Conservation (phyloP, 1,284 basidiomycete species). For the Cryptococcus neoformans region DNA sequence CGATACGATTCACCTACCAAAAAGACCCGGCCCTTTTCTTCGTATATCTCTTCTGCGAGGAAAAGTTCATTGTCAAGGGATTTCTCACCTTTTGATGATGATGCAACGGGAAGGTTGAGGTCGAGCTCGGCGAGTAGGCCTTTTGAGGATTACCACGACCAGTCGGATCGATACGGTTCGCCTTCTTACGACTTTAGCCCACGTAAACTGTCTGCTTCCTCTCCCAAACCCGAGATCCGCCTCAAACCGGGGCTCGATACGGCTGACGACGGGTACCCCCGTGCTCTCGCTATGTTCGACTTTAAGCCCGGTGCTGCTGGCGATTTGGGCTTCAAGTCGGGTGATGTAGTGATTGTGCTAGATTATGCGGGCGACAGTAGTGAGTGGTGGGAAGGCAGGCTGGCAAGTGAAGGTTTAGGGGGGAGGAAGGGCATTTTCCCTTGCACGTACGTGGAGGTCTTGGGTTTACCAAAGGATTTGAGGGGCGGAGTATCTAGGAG, state of each 20-base stretch:
- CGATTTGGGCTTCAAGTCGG: conserved; percentile 80
- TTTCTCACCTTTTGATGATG: conserved; percentile 16
- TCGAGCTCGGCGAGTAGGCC: conserved; percentile 9
- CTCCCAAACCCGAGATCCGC: conserved; percentile 14
- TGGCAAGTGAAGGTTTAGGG: conserved; percentile 31
- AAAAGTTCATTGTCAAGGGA: conserved; percentile 2
- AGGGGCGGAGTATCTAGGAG: conserved; percentile 27
- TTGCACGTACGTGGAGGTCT: conserved; percentile 58
- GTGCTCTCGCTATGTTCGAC: conserved; percentile 75
- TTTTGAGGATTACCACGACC: conserved; percentile 18
- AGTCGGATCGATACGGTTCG: not conserved
- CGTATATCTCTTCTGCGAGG: not conserved
- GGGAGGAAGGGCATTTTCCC: conserved; percentile 57
- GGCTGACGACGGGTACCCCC: conserved; percentile 52
- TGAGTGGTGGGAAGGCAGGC: conserved; percentile 61
- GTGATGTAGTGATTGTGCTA: conserved; percentile 72
- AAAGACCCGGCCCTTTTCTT: conserved; percentile 10
- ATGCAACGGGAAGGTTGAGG: conserved; percentile 14
- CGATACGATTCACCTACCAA: not conserved
- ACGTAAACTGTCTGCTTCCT: not conserved
- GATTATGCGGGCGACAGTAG: conserved; percentile 71
- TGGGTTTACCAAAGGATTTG: conserved; percentile 37
- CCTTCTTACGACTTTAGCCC: not conserved
- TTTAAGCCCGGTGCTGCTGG: conserved; percentile 72
- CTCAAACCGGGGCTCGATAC: conserved; percentile 22